Evolutionary conservation across 176 grass and related monocot genomes (phyloP).

Genomic region (Musa beccarii): DNA sequence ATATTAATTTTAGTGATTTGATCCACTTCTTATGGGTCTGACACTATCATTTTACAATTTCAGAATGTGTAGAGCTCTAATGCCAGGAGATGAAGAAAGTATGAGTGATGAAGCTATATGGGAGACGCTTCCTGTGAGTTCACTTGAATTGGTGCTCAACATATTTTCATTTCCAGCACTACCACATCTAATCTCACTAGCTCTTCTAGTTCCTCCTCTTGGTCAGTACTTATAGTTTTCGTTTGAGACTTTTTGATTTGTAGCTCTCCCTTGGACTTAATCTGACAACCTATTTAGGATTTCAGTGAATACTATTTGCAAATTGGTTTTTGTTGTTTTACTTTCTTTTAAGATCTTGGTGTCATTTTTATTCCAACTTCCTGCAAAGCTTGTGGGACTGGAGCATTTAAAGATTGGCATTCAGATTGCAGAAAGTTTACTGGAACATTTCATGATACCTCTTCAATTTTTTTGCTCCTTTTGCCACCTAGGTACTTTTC

Average conservation of each 20-base stretch:
- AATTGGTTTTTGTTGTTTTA: not conserved
- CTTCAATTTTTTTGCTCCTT: no score
- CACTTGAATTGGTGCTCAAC: conserved; percentile 4
- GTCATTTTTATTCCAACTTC: not conserved
- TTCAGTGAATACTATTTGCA: not conserved
- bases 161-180: not conserved
- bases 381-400: not conserved
- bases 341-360: not conserved
- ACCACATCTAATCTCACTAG: no score
- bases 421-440: no score
- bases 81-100: conserved; percentile 65
- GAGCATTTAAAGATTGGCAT: not conserved
- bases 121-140: conserved; percentile 74
- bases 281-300: not conserved
- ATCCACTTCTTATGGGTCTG: not conserved
- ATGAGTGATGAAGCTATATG: conserved; percentile 58
- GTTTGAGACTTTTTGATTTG: not conserved
- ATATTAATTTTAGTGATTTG: not conserved
- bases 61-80: conserved; percentile 70
- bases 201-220: no score
- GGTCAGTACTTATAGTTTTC: no score
- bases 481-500: no score
- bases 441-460: no score
- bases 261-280: not conserved
- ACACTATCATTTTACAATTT: conserved; percentile 6